phyloP scores from a whole-genome alignment of 768 basidiomycete species.

The Tubosaeta sp. region DNA sequence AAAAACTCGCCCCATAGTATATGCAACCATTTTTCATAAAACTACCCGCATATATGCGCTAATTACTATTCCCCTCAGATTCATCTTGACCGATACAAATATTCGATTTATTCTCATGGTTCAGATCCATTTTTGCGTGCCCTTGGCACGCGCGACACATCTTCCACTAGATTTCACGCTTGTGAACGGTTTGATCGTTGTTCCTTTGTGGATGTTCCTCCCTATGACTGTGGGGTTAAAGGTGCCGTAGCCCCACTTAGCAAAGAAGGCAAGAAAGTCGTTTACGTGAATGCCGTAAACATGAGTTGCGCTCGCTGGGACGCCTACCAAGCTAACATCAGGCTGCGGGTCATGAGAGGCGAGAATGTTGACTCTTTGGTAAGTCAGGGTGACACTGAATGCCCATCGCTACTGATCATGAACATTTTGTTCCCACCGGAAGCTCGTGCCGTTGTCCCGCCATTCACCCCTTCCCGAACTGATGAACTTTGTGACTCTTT shows the following conservation, averaged over 20 bases:
- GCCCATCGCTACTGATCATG: background rate
- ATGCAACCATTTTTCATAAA: background rate
- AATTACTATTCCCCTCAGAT: constrained; percentile 45
- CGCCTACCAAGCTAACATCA: constrained; percentile 42
- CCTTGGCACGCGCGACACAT: constrained; percentile 58
- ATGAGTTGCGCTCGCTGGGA: constrained; percentile 61
- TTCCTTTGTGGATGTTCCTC: constrained; percentile 46
- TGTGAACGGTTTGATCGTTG: constrained; percentile 86
- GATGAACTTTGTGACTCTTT: constrained; percentile 72
- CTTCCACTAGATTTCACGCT: constrained; percentile 81
- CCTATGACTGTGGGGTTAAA: constrained; percentile 12
- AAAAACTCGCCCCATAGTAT: background rate
- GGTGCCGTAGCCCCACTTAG: constrained; percentile 30
- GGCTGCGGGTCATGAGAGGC: constrained; percentile 36
- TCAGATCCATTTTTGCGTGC: constrained; percentile 58
- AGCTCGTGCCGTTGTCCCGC: constrained; percentile 82
- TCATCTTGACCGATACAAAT: constrained; percentile 89
- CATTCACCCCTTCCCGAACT: constrained; percentile 90
- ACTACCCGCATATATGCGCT: constrained; percentile 4
- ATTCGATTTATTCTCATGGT: constrained; percentile 53
- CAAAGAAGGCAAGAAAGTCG: constrained; percentile 51
- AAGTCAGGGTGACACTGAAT: constrained; percentile 10
- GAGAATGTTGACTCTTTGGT: constrained; percentile 64
- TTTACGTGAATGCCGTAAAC: constrained; percentile 81
- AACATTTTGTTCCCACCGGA: background rate